These are phyloP conservation scores for Aspergillus novofumigatus DNA, from an alignment of 2,329 filamentous ascomycete genomes.

Conservation along the genomic window DNA sequence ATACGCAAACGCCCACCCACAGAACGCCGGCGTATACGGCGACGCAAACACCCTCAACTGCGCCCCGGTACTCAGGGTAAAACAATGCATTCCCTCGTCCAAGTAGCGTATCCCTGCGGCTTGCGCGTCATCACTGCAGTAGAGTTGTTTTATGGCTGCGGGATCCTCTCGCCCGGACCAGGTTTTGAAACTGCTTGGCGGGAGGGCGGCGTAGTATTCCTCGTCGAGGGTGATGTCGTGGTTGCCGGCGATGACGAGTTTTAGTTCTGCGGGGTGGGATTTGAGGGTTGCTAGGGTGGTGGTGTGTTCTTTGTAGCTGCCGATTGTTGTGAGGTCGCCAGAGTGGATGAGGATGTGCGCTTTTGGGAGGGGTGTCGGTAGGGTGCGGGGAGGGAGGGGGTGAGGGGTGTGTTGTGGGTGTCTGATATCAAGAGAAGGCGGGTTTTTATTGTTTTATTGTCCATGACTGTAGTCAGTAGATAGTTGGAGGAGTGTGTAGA, in stretches of 20 bases:
- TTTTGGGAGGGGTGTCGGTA: slow-evolving; percentile 42
- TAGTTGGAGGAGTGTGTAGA: too few relatives aligned
- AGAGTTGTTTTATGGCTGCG: too few relatives aligned
- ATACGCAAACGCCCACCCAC: too few relatives aligned
- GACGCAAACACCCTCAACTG: too few relatives aligned
- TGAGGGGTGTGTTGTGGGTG: slow-evolving; percentile 33
- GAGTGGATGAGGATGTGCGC: slow-evolving; percentile 55
- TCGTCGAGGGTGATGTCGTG: slow-evolving; percentile 58
- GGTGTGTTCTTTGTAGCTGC: slow-evolving; percentile 17
- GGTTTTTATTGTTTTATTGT: too few relatives aligned
- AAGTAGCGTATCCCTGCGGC: too few relatives aligned
- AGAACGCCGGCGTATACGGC: too few relatives aligned
- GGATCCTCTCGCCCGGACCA: background rate
- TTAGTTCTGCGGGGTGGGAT: slow-evolving; percentile 48
- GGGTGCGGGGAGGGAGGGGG: slow-evolving; percentile 22
- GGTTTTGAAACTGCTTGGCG: slow-evolving; percentile 26
- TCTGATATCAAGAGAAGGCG: slow-evolving; percentile 40
- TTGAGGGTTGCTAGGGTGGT: slow-evolving; percentile 46
- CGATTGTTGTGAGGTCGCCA: slow-evolving; percentile 50
- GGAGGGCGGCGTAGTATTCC: slow-evolving; percentile 38
- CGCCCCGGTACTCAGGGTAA: too few relatives aligned
- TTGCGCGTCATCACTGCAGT: too few relatives aligned
- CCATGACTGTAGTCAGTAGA: too few relatives aligned
- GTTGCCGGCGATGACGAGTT: slow-evolving; percentile 61
- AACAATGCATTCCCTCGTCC: too few relatives aligned